These are phyloP conservation scores for Cornus suecica DNA, from an alignment of 148 eudicot genomes.

Conservation along the genomic window DNA sequence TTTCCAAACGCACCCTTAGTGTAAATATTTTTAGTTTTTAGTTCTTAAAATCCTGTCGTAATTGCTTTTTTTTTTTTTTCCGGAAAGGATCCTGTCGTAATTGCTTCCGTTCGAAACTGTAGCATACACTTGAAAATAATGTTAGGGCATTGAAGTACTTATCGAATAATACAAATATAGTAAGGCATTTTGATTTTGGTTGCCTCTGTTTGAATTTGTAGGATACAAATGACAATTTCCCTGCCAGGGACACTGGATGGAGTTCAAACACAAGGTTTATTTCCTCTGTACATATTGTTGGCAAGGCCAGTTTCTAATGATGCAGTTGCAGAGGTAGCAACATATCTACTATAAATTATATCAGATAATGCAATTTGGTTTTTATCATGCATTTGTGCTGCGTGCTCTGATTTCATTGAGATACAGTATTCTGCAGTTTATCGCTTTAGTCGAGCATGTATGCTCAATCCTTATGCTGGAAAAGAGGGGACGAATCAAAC, in stretches of 20 bases:
- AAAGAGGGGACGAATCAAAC: conserved; percentile 41
- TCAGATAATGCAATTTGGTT: not conserved
- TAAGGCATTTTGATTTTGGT: not conserved
- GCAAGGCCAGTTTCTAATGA: conserved; percentile 56
- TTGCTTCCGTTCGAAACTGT: not conserved
- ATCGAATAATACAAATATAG: no score
- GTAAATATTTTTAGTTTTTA: not conserved
- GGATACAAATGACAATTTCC: conserved; percentile 76
- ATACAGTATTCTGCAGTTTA: conserved; percentile 79
- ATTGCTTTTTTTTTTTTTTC: no score
- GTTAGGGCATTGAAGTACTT: conserved; percentile 17
- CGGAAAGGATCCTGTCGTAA: not conserved
- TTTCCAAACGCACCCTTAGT: no score
- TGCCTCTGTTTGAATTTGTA: conserved; percentile 25
- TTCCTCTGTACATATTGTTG: conserved; percentile 69
- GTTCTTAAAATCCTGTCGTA: not conserved
- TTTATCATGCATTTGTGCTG: conserved; percentile 3
- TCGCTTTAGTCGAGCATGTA: conserved; percentile 57
- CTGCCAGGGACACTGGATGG: conserved; percentile 49
- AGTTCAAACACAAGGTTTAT: conserved; percentile 47
- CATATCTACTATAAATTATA: conserved; percentile 1
- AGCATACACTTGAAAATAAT: not conserved
- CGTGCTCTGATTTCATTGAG: conserved; percentile 37
- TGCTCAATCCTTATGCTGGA: conserved; percentile 42
- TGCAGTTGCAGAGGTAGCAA: conserved; percentile 56